Conservation (phyloP, 108 stramenopile species). For the Cafeteria roenbergensis region DNA sequence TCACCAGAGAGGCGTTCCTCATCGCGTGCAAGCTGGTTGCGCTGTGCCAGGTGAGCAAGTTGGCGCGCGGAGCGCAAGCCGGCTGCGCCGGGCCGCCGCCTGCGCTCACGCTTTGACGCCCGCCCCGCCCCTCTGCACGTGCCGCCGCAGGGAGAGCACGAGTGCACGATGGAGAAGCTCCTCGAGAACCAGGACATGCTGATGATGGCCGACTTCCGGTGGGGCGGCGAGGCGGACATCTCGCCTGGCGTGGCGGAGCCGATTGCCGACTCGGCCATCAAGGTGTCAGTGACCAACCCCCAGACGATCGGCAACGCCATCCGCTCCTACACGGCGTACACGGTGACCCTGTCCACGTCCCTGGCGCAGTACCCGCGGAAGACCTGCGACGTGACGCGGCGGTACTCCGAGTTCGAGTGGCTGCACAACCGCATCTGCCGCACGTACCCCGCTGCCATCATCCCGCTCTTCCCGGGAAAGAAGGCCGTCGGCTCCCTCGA, state of each 20-base stretch:
- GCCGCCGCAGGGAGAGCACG: no score
- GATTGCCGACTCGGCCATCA: background rate
- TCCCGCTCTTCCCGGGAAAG: conserved; percentile 1
- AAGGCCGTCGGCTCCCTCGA: background rate
- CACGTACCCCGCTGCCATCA: background rate
- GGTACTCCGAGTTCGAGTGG: background rate
- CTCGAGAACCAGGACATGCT: background rate
- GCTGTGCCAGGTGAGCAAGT: no score
- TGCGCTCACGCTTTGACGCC: no score
- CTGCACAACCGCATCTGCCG: background rate
- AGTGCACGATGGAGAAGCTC: background rate
- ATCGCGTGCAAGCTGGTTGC: no score
- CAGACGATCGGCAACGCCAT: background rate
- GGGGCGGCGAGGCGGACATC: background rate
- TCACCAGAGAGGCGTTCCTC: no score
- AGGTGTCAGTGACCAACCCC: background rate
- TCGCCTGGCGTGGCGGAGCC: background rate
- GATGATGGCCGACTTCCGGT: background rate
- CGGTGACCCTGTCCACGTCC: background rate
- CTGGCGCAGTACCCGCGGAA: background rate
- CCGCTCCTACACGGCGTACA: background rate
- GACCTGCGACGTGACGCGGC: background rate
- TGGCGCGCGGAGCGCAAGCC: no score
- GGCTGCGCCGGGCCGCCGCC: no score
- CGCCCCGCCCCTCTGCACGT: no score